Base-by-base conservation (phyloP, 2,329 filamentous ascomycete genomes). In the Sarocladium strictum region DNA sequence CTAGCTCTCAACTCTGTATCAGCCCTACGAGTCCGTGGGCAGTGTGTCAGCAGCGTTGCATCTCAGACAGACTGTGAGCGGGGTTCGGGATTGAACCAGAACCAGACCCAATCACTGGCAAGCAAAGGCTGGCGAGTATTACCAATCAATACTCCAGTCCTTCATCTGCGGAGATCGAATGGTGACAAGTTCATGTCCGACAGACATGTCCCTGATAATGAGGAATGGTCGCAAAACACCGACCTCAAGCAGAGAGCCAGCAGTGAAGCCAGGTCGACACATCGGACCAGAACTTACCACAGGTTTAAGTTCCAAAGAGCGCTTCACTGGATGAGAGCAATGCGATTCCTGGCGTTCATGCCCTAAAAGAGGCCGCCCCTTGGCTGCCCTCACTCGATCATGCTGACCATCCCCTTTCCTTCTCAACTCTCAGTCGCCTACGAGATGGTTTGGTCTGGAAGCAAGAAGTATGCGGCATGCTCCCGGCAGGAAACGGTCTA, bases 381-480 rank as follows among this genome's bases (percentile, higher is more conserved):
- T n/a, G n/a, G n/a, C 29, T 32, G 29, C 29, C 29, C 12, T 32
- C 29, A 32, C 29, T 32, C 29, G 7, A 7, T 32, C 6, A 49
- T 38, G 3, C 3, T 33, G 40, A 26, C 40, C 5, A 4, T 23
- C 40, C 40, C 40, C 24, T 19, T 15, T 19, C 11, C 21, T 24
- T 26, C 3, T 32, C 12, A 32, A 32, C n/a, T 11, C n/a, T 11
- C 38, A 55, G 58, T 55, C 47, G 47, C 59, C 12, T n/a, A 40
- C 2, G 38, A 41, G 27, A 32, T 56, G 23, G 53, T 54, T 11
- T 17, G 52, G 3, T 14, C 27, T n/a, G 33, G 45, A 17, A 54
- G 59, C 37, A 19, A 24, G 17, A 51, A 33, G 4, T 56, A 55
- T n/a, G 29, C 58, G 2, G 56, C 57, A 2, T 32, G 53, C 17